Base-by-base conservation (phyloP, 495 filamentous ascomycete species). In the Aspergillus nanangensis region DNA sequence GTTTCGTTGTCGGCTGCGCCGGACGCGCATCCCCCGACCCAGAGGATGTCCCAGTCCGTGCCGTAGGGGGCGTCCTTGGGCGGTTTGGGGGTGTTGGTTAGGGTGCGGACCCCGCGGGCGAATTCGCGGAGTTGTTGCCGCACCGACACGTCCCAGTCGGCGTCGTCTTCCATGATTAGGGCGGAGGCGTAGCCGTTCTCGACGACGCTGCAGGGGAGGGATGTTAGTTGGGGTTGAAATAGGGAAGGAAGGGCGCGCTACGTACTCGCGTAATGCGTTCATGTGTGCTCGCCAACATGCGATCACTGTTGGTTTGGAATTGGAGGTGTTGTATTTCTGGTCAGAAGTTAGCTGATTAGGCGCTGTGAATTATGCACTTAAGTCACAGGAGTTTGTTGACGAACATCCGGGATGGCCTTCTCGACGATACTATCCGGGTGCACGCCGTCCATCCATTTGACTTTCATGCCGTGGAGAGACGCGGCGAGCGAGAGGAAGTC, bases 151-250 rank as follows among this genome's bases (percentile, higher is more conserved):
- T 80, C 76, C 78, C 78, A 82, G 53, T 81, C 78, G 13, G 69
- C 67, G 37, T 81, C 78, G 41, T 82, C 78, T 55, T 82, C 78
- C 34, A 82, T 38, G 4, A 81, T 71, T 10, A 82, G 46, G n/a
- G 77, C 77, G 0, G 71, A 70, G 0, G 64, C 55, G n/a, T 77
- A 55, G 8, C 55, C 51, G 24, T 74, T 62, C 14, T 70, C 55
- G 25, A 80, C 62, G 4, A 81, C 43, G 45, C 55, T 63, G 21
- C 18, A 36, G 24, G 23, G 7, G 18, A 22, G 5, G 11, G 15
- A 35, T 13, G 15, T 36, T 24, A 27, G 31, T 5, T 13, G 23
- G 14, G 3, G 2, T 37, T 8, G 18, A 39, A 5, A 8, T 14
- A 3, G 27, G 14, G 13, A 24, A n/a, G n/a, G n/a, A n/a, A 33